Conservation (phyloP, 78 protist genomes). For the Dictyostelium capitatum region DNA sequence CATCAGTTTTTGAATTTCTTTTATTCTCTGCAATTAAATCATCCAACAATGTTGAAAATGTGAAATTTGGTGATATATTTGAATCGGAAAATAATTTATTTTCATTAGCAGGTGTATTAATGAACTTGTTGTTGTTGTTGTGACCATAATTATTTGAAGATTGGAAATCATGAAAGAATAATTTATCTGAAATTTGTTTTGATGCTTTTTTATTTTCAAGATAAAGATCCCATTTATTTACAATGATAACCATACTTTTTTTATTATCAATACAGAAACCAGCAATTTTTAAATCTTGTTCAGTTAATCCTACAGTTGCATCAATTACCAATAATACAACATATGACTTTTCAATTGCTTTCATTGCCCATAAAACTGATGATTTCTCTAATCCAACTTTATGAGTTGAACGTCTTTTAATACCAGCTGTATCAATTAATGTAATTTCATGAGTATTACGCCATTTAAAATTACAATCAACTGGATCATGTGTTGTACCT, state of each 20-base stretch:
- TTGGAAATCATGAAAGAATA: constrained; percentile 49
- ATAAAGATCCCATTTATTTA: constrained; percentile 90
- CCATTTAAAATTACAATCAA: constrained; percentile 66
- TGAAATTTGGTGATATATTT: not conserved
- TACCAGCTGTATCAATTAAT: constrained; percentile 89
- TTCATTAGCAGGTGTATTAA: not conserved
- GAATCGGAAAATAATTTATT: not conserved
- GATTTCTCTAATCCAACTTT: constrained; percentile 72
- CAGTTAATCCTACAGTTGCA: constrained; percentile 78
- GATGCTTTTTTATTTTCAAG: not conserved
- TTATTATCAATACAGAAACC: constrained; percentile 32
- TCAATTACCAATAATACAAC: constrained; percentile 83
- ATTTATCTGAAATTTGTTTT: constrained; percentile 5
- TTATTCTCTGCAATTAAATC: constrained; percentile 4
- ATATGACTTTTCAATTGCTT: constrained; percentile 79
- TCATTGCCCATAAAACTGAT: constrained; percentile 79
- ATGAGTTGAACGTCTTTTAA: constrained; percentile 68
- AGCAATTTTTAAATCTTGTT: constrained; percentile 80
- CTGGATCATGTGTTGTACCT: constrained; percentile 90
- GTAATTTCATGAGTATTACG: constrained; percentile 37
- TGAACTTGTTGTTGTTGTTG: not conserved
- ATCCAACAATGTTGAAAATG: constrained; percentile 12
- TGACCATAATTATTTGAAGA: not conserved
- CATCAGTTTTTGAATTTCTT: constrained; percentile 16
- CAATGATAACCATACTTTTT: constrained; percentile 58